These are phyloP conservation scores for Annulohypoxylon stygium DNA, from an alignment of 495 filamentous ascomycete genomes.

Conservation along the genomic window DNA sequence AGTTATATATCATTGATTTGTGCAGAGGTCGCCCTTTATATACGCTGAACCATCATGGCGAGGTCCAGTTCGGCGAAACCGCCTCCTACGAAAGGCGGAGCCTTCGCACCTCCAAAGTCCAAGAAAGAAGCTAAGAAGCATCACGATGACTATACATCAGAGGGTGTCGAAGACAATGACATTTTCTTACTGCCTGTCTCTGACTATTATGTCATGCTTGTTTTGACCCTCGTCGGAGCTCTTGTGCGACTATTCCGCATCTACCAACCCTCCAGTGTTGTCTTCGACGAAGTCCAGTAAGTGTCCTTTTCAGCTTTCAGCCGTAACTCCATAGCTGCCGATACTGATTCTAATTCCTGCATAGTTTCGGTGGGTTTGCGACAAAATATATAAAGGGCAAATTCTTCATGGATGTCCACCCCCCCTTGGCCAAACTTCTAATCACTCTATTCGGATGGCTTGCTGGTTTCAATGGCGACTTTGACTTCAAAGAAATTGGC, in stretches of 20 bases:
- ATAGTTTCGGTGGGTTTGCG: slow-evolving; percentile 95
- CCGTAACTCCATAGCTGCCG: slow-evolving; percentile 39
- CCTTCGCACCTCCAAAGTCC: slow-evolving; percentile 44
- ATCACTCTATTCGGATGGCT: slow-evolving; percentile 96
- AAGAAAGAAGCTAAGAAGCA: slow-evolving; percentile 54
- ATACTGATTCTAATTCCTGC: slow-evolving; percentile 5
- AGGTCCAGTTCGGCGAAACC: slow-evolving; percentile 58
- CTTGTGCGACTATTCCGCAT: slow-evolving; percentile 92
- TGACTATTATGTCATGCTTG: slow-evolving; percentile 81
- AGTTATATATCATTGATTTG: slow-evolving; percentile 9
- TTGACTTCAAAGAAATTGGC: slow-evolving; percentile 99
- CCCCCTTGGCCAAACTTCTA: slow-evolving; percentile 95
- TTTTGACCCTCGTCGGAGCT: slow-evolving; percentile 80
- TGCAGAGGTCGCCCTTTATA: slow-evolving; percentile 10
- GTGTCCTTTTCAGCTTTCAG: slow-evolving; percentile 18
- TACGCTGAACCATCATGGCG: slow-evolving; percentile 53
- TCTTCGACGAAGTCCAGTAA: slow-evolving; percentile 99
- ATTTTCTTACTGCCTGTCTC: slow-evolving; percentile 79
- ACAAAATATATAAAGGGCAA: slow-evolving; percentile 98
- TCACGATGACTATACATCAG: slow-evolving; percentile 71
- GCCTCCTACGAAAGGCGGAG: slow-evolving; percentile 50
- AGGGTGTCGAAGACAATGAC: slow-evolving; percentile 77
- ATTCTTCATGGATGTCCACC: slow-evolving; percentile 99
- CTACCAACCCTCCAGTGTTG: slow-evolving; percentile 95
- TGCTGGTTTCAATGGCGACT: slow-evolving; percentile 93